Percentiles rank a stretch among this genome's conserved stretches.
phyloP scores from a whole-genome alignment of 2,329 filamentous ascomycete genomes.

The Apiospora phragmitis region DNA sequence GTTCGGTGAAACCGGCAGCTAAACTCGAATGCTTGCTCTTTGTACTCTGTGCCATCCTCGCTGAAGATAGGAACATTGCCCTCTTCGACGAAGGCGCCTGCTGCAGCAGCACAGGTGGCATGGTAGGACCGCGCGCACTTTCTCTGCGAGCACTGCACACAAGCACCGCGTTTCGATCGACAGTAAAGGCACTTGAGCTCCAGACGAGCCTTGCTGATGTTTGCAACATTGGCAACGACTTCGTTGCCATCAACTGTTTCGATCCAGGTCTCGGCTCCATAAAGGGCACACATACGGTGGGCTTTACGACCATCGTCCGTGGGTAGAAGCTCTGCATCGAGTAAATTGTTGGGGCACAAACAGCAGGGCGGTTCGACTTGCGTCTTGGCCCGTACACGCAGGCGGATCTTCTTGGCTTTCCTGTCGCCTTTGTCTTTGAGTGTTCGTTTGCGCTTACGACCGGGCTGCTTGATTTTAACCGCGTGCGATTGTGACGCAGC shows the following conservation, averaged over 20 bases:
- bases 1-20: constrained; percentile 92
- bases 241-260: constrained; percentile 71
- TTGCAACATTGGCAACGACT: constrained; percentile 73
- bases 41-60: constrained; percentile 90
- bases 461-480: constrained; percentile 60
- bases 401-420: constrained; percentile 74
- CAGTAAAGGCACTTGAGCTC: constrained; percentile 95
- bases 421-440: constrained; percentile 45
- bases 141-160: constrained; percentile 94
- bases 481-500: constrained; percentile 75
- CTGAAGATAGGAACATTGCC: constrained; percentile 83
- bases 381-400: constrained; percentile 71
- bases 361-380: constrained; percentile 79
- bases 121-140: constrained; percentile 95
- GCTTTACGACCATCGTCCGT: constrained; percentile 87
- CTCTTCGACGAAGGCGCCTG: constrained; percentile 88
- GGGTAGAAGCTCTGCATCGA: constrained; percentile 76
- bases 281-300: constrained; percentile 85
- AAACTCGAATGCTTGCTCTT: constrained; percentile 87
- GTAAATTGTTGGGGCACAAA: constrained; percentile 88
- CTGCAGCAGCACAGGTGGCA: constrained; percentile 88
- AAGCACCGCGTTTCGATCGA: constrained; percentile 90
- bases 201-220: constrained; percentile 81
- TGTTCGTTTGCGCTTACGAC: constrained; percentile 68
- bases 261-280: constrained; percentile 90